Base-by-base conservation (phyloP, 2,329 filamentous ascomycete species). In the Triangularia setosa region DNA sequence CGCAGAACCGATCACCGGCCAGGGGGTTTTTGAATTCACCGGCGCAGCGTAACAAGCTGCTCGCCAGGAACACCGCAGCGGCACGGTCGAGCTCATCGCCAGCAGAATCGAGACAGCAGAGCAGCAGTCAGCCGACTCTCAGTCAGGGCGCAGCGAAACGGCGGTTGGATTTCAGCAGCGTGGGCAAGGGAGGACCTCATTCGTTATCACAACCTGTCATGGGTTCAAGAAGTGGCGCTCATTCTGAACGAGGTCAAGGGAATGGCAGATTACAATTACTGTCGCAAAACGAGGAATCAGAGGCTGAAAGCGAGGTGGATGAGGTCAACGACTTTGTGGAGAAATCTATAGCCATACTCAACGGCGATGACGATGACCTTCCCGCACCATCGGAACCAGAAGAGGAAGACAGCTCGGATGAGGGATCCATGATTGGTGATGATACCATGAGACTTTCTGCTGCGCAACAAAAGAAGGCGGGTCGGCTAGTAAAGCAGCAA, bases 11-110 rank as follows among this genome's bases (percentile, higher is more conserved):
- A 64, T 90, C 88, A 2, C 89, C 89, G 1, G 80, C 84, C 62
- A 90, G 90, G 75, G 88, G 88, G 3, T 78, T 82, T 33, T 79
- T 87, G 25, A 78, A 80, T 12, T 86, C 84, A 1, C 89, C 89
- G 0, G 87, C 89, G 25, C 82, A 86, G 66, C 82, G 83, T 63
- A 87, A 86, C 69, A 86, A 84, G 4, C 83, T 83, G 57, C 75
- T 88, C 61, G 83, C 80, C 27, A 25, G 48, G 40, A 60, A 53
- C n/a, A 23, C 58, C 21, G 44, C 40, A 53, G 58, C 58, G 18
- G 35, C 40, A 53, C 58, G 58, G 25, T 60, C 58, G 7, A 60
- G 58, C 12, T 60, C 58, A 16, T 27, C 35, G 28, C 58, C 58
- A 52, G 63, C 62, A 57, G 60, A 61, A 6, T 16, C 62, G 24